Conservation (phyloP, 345 rosid species). For the Dipteronia sinensis region DNA sequence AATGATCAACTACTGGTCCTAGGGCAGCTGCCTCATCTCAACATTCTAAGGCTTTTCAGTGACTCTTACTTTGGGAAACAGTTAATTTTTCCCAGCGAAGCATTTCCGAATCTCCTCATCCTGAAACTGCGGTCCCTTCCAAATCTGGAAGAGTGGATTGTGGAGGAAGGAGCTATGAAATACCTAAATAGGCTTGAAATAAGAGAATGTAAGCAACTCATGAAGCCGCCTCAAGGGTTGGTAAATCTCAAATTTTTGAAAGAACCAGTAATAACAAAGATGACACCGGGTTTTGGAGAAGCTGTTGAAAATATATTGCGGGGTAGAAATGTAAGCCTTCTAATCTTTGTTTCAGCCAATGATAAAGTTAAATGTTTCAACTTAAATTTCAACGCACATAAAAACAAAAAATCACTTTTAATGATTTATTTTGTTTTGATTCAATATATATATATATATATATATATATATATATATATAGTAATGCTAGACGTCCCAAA, state of each 20-base stretch:
- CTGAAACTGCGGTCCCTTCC: slow-evolving; percentile 39
- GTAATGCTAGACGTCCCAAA: too few species aligned
- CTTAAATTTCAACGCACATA: too few species aligned
- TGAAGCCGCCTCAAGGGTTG: slow-evolving; percentile 12
- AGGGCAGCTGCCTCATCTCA: slow-evolving; percentile 30
- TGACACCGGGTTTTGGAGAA: slow-evolving; percentile 17
- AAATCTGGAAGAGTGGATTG: slow-evolving; percentile 10
- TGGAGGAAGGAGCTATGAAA: slow-evolving; percentile 31
- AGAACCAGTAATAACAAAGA: slow-evolving; percentile 30
- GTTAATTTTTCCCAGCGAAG: slow-evolving; percentile 3
- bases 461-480: too few species aligned
- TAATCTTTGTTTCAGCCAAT: too few species aligned
- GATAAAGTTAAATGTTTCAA: too few species aligned
- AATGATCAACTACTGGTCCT: slow-evolving; percentile 33
- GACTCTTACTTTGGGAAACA: slow-evolving; percentile 19
- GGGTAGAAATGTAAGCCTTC: background rate
- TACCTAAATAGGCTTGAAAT: slow-evolving; percentile 35
- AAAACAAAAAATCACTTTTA: too few species aligned
- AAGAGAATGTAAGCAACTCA: slow-evolving; percentile 25
- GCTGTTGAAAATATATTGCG: background rate
- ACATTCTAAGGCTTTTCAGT: slow-evolving; percentile 38
- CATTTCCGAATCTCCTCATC: slow-evolving; percentile 35
- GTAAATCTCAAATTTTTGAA: slow-evolving; percentile 10
- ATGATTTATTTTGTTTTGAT: too few species aligned
- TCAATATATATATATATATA: too few species aligned